Percentiles rank a stretch among this genome's conserved stretches.
These are phyloP conservation scores for Nitzschia palea DNA, from an alignment of 108 stramenopile species.

Conservation along the genomic window DNA sequence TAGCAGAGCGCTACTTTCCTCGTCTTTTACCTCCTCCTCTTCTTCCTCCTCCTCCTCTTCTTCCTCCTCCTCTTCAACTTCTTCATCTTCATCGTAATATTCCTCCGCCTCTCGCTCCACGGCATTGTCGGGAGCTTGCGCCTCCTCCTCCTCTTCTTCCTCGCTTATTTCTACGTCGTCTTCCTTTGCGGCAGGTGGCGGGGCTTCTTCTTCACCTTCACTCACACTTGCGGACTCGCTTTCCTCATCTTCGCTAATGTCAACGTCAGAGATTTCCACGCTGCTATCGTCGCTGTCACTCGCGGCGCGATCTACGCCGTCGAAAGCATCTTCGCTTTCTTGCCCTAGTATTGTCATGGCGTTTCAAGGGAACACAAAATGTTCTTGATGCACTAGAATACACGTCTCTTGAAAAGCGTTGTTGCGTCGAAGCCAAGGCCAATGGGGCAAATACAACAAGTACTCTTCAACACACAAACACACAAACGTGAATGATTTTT, in stretches of 20 bases:
- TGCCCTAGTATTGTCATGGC: constrained; percentile 4
- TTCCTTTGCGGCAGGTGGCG: background rate
- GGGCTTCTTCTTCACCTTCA: background rate
- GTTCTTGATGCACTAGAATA: too few relatives aligned
- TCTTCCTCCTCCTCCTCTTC: constrained; percentile 23
- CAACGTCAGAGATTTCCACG: constrained; percentile 38
- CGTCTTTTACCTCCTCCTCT: constrained; percentile 24
- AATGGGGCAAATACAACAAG: too few relatives aligned
- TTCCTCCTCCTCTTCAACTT: constrained; percentile 1
- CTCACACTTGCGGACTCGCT: background rate
- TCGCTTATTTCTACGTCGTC: constrained; percentile 10
- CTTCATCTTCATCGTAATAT: constrained; percentile 19
- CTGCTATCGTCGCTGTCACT: constrained; percentile 31
- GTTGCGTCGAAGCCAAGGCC: too few relatives aligned
- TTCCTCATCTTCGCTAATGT: constrained; percentile 40
- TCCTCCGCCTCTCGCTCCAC: too few relatives aligned
- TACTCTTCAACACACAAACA: too few relatives aligned
- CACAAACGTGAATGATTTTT: too few relatives aligned
- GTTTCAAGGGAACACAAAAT: background rate
- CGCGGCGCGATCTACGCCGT: background rate
- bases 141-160: constrained; percentile 19
- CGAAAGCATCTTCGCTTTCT: background rate
- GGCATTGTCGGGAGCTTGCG: background rate
- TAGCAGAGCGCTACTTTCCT: constrained; percentile 24
- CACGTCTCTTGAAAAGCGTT: too few relatives aligned